Base-by-base conservation (phyloP, 768 basidiomycete species). In the Boletus huronensis region DNA sequence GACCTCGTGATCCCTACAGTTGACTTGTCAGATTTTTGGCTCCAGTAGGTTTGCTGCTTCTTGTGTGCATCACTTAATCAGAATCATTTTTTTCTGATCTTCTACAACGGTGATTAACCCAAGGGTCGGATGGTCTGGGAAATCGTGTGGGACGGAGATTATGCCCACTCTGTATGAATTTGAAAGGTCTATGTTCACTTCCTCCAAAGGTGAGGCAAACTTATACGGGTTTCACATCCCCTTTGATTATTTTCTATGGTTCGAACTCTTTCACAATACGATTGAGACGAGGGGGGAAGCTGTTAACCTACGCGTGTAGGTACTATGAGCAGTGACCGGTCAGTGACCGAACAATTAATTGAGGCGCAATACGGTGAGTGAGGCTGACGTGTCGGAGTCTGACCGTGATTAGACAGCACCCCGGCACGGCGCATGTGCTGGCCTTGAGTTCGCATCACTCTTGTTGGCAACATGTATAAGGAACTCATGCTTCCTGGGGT, bases 351-450 rank as follows among this genome's bases (percentile, higher is more conserved):
- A 32, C 2, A 2, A 49, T 32, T 14, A 5, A 29, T 35, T 9
- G 32, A 54, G 10, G n/a, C 9, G 17, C 16, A n/a, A n/a, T 19
- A 38, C 21, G 57, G 51, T 59, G 58, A 59, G 58, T 55, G 14
- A 23, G 23, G 28, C 17, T 29, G 45, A 42, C 23, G 31, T 17
- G 17, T 17, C 21, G 16, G 13, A 35, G 26, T 29, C 55, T 55
- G 14, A 47, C 53, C 2, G 0, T 17, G 26, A 50, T 11, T 34
- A 34, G 29, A 42, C 35, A 26, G 36, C 31, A 5, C 10, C 29
- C 29, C 29, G 29, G 29, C 10, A 11, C 9, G 29, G 29, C 29
- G 10, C 29, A 29, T 29, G 29, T 11, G 11, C 29, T 29, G 29
- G 29, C 28, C 13, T 16, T 7, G 23, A 34, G 31, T 32, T 43